Conservation (phyloP, 2,329 filamentous ascomycete species). For the Diaporthe destruens region DNA sequence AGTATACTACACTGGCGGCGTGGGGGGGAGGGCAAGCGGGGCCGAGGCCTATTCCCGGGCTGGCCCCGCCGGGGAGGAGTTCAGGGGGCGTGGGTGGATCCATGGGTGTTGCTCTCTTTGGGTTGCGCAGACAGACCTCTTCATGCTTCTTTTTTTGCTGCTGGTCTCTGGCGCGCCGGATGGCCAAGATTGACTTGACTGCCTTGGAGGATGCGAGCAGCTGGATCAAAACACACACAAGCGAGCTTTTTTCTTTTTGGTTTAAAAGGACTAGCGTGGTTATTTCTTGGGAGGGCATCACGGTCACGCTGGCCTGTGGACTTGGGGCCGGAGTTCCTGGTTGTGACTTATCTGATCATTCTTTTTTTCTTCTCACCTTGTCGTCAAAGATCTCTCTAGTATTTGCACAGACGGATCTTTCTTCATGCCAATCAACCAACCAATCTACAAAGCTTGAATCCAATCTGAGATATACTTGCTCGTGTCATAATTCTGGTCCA, state of each 20-base stretch:
- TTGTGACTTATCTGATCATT: not conserved
- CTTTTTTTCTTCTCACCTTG: no score
- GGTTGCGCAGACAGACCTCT: not conserved
- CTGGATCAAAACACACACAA: slow-evolving; percentile 12
- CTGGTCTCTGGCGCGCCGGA: not conserved
- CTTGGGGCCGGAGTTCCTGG: slow-evolving; percentile 29
- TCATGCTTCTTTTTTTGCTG: not conserved
- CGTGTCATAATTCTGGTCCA: no score
- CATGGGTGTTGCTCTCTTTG: not conserved
- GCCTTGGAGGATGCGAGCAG: not conserved
- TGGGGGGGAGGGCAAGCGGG: not conserved
- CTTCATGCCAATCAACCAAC: slow-evolving; percentile 9
- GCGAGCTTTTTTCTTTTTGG: slow-evolving; percentile 7
- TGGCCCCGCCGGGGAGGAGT: slow-evolving; percentile 9
- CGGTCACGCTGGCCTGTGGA: slow-evolving; percentile 27
- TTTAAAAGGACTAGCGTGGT: slow-evolving; percentile 32
- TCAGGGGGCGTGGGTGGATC: not conserved
- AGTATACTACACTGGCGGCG: slow-evolving; percentile 1
- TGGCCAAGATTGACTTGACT: slow-evolving; percentile 15
- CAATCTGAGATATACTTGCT: not conserved
- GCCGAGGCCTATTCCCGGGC: not conserved
- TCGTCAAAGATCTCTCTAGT: slow-evolving; percentile 7
- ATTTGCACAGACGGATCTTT: slow-evolving; percentile 6
- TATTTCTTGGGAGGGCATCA: slow-evolving; percentile 29
- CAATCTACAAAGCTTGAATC: not conserved